Evolutionary conservation across 495 filamentous ascomycete species (phyloP).

Genomic region (Lepraria neglecta): DNA sequence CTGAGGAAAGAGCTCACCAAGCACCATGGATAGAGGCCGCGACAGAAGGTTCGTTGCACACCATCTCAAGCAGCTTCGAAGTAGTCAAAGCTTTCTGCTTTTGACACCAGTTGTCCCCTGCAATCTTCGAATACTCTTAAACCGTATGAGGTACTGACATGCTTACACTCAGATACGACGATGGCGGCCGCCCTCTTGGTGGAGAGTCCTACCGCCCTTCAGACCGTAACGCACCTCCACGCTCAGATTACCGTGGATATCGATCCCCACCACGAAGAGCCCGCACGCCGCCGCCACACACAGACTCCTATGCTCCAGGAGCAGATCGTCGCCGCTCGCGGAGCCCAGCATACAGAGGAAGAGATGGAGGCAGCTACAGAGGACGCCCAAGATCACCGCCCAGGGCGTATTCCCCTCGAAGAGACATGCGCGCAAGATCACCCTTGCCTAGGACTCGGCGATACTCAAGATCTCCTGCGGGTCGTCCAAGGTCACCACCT

Average conservation of each 20-base stretch:
- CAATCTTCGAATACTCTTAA: not conserved
- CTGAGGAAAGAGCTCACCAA: not conserved
- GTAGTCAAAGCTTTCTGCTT: not conserved
- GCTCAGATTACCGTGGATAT: conserved; percentile 37
- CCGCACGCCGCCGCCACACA: conserved; percentile 30
- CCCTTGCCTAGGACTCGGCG: conserved; percentile 34
- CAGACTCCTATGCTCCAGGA: conserved; percentile 47
- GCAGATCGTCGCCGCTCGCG: conserved; percentile 43
- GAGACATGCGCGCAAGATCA: conserved; percentile 42
- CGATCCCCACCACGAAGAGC: conserved; percentile 33
- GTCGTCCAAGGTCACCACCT: conserved; percentile 35
- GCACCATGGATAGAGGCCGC: conserved; percentile 45
- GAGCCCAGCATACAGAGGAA: conserved; percentile 40
- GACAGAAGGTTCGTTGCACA: conserved; percentile 39
- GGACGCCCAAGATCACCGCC: conserved; percentile 37
- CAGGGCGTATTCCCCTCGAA: conserved; percentile 43
- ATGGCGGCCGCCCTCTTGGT: conserved; percentile 36
- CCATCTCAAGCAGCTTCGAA: not conserved
- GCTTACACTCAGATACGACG: conserved; percentile 39
- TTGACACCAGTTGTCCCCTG: not conserved
- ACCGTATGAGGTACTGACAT: conserved; percentile 6
- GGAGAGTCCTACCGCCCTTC: conserved; percentile 50
- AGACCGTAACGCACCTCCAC: conserved; percentile 35
- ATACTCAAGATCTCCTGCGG: conserved; percentile 43
- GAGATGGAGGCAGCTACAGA: conserved; percentile 35